Conservation (phyloP, 768 basidiomycete genomes). For the Favolaschia claudopus region DNA sequence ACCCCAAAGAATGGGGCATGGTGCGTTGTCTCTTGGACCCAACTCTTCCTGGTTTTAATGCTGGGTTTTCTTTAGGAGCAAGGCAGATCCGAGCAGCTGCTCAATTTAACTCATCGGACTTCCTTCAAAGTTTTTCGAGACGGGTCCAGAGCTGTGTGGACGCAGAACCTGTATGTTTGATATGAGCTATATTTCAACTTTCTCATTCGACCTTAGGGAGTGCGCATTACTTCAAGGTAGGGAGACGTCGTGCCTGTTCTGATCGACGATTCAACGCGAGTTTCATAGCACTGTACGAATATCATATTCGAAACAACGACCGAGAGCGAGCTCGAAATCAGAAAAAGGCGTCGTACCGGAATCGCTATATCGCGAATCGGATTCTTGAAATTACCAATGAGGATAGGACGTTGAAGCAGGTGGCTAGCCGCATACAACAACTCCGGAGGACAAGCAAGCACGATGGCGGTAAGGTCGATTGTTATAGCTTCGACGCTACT, state of each 20-base stretch:
- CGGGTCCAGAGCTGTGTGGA: constrained; percentile 6
- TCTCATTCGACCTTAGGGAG: not conserved
- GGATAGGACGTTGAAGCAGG: constrained; percentile 1
- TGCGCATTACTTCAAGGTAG: constrained; percentile 2
- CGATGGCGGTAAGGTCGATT: not conserved
- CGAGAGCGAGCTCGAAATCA: too few relatives aligned
- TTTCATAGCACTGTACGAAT: not conserved
- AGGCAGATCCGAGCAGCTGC: not conserved
- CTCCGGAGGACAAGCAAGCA: not conserved
- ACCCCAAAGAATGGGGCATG: too few relatives aligned
- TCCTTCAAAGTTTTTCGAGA: not conserved
- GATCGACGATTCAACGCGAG: not conserved
- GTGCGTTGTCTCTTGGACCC: too few relatives aligned
- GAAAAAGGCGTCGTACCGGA: too few relatives aligned
- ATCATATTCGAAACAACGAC: constrained; percentile 4
- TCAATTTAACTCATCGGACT: not conserved
- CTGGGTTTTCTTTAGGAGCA: too few relatives aligned
- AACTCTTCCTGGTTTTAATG: too few relatives aligned
- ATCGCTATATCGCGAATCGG: too few relatives aligned
- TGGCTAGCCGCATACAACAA: constrained; percentile 16
- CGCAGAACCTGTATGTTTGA: not conserved
- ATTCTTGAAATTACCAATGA: constrained; percentile 1
- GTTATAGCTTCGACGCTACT: not conserved
- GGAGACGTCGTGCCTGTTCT: not conserved
- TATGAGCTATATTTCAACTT: not conserved